phyloP scores from a whole-genome alignment of 305 asterid species.

The Solanum hybrid region DNA sequence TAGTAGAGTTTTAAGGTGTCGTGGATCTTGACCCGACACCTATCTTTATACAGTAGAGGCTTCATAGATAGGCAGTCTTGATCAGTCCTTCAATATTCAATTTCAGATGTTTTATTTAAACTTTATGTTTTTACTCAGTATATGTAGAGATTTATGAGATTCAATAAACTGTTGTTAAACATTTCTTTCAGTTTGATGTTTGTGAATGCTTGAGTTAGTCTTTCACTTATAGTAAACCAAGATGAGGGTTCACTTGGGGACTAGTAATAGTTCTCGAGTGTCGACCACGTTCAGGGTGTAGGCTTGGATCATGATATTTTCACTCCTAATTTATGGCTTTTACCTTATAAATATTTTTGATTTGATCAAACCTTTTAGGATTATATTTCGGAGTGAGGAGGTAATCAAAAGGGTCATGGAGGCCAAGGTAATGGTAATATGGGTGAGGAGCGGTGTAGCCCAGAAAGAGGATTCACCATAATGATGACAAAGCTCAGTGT shows the following conservation, averaged over 20 bases:
- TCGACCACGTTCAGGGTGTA: neutral
- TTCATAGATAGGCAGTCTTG: neutral
- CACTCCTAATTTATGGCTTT: neutral
- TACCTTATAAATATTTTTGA: neutral
- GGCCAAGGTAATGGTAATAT: neutral
- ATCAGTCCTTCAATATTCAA: too few species aligned
- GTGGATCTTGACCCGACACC: neutral
- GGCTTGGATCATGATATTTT: neutral
- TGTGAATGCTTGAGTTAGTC: neutral
- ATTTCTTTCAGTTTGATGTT: neutral
- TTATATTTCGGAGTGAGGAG: neutral
- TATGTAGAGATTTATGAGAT: neutral
- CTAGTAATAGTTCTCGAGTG: neutral
- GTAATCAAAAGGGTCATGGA: too few species aligned
- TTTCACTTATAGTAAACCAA: neutral
- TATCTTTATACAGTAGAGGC: neutral
- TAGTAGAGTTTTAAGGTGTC: neutral
- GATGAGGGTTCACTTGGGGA: neutral
- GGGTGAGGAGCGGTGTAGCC: neutral
- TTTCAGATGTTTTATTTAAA: too few species aligned
- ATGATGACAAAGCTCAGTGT: neutral
- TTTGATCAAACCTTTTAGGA: neutral
- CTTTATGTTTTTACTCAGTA: neutral
- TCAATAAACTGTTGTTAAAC: neutral
- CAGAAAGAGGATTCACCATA: neutral